Base-by-base conservation (phyloP, 495 filamentous ascomycete species). In the Sabuloglossum arenarium region DNA sequence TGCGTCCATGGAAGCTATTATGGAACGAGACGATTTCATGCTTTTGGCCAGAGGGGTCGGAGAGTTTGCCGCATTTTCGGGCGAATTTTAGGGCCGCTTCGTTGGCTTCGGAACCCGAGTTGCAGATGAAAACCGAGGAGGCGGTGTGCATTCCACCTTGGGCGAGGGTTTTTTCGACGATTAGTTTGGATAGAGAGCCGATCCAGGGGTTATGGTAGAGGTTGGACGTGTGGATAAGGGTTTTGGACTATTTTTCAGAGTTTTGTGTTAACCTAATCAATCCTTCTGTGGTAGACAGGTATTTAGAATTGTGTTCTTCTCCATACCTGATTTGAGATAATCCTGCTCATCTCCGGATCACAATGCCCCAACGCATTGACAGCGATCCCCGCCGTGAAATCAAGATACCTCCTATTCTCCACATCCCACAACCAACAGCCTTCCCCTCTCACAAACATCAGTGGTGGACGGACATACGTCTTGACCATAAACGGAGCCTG, bases 71-170 rank as follows among this genome's bases (percentile, higher is more conserved):
- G 51, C 85, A 81, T 65, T 97, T 98, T 46, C 93, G 80, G 12
- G 87, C 80, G 65, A 98, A 97, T 67, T 98, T 98, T 63, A 98
- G 85, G 6, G 90, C 91, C 0, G 91, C 91, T 70, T 98, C 91
- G 67, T 98, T 98, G 63, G 91, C 91, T 69, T 97, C 91, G 31
- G 79, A 81, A 34, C 91, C 91, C 14, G 86, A 91, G 70, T 97
- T 98, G 71, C 85, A 94, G 61, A 98, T 75, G 69, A 98, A 98
- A 0, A 83, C 87, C 59, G 83, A 75, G n/a, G 77, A 69, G 5
- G 84, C 89, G 62, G 80, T 75, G 60, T 82, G 77, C 83, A 97
- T 94, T 43, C 72, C 82, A 54, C 86, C 88, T 0, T 82, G 79
- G 54, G 77, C 76, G 49, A 71, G 63, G 1, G 91, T 98, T 58